These are phyloP conservation scores for Rhizomucor miehei DNA, from an alignment of 371 early-diverging fungal species.

Conservation along the genomic window DNA sequence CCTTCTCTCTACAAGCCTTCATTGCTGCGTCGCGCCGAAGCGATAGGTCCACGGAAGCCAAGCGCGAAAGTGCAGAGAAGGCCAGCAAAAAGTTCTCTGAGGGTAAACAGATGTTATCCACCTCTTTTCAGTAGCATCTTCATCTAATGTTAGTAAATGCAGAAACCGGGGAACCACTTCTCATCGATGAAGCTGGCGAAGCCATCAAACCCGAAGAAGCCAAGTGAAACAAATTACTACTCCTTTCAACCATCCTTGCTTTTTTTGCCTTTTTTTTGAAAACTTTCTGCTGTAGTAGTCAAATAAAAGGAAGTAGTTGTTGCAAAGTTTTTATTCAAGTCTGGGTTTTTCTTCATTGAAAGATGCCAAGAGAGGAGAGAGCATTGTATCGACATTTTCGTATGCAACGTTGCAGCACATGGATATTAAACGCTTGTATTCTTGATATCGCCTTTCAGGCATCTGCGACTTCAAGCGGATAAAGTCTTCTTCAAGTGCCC, in stretches of 20 bases:
- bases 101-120: neutral
- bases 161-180: constrained; percentile 3
- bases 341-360: constrained; percentile 22
- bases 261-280: no score
- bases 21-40: constrained; percentile 5
- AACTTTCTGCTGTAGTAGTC: no score
- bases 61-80: neutral
- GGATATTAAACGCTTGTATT: constrained; percentile 46
- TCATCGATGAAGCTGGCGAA: constrained; percentile 6
- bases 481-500: constrained; percentile 18
- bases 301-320: no score
- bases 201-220: constrained; percentile 2
- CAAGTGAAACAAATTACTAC: no score
- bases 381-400: constrained; percentile 46
- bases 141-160: neutral
- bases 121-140: no score
- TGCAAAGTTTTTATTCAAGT: no score
- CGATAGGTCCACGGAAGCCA: constrained; percentile 6
- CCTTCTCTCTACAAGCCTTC: constrained; percentile 6
- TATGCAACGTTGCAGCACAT: constrained; percentile 48
- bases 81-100: constrained; percentile 2
- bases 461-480: constrained; percentile 18
- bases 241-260: no score
- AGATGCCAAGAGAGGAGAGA: constrained; percentile 38
- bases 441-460: constrained; percentile 37